Evolutionary conservation across 148 eudicot genomes (phyloP).

Genomic region (Dysphania ambrosioides): DNA sequence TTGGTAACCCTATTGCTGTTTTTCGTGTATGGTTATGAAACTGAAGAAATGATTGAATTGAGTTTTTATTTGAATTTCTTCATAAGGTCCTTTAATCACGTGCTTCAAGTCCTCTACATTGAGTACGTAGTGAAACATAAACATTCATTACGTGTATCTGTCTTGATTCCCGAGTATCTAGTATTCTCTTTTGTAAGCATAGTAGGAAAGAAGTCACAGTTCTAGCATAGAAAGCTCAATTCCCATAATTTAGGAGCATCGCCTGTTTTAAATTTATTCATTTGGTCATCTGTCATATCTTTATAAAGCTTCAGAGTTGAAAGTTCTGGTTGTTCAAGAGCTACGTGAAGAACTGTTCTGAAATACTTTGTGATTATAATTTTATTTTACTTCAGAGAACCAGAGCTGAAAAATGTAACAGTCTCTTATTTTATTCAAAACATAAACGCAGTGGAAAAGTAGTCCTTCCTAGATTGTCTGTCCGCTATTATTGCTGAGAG

Average conservation of each 20-base stretch:
- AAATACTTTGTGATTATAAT: background rate
- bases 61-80: background rate
- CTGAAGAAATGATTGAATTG: background rate
- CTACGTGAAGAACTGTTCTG: background rate
- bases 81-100: background rate
- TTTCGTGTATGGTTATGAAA: background rate
- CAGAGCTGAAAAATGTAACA: background rate
- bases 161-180: background rate
- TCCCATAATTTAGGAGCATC: background rate
- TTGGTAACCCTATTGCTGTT: background rate
- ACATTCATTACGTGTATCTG: background rate
- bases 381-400: background rate
- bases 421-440: background rate
- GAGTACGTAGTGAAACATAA: background rate
- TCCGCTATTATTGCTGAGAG: background rate
- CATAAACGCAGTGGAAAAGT: background rate
- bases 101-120: background rate
- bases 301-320: background rate
- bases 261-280: background rate
- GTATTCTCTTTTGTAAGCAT: background rate
- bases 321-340: background rate
- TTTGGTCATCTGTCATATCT: background rate
- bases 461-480: no score
- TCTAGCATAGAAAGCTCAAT: background rate
- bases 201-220: background rate